Evolutionary conservation across 1,284 basidiomycete species (phyloP).

Genomic region (Pterula multifida): DNA sequence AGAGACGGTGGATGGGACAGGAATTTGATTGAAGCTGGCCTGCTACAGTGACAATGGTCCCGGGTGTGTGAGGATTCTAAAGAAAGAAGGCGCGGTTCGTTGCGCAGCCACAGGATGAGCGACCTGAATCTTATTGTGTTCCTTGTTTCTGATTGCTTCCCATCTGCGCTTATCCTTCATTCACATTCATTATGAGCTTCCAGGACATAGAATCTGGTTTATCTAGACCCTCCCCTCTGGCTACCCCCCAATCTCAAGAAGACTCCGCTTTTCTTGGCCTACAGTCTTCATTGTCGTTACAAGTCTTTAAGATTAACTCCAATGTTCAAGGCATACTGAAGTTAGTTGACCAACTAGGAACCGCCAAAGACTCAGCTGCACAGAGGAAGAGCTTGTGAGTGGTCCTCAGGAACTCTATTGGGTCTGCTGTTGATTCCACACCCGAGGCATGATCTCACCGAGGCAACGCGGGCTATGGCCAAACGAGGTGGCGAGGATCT

Average conservation of each 20-base stretch:
- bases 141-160: no score
- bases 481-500: slow-evolving; percentile 90
- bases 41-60: no score
- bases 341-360: slow-evolving; percentile 85
- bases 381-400: slow-evolving; percentile 74
- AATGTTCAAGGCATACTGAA: slow-evolving; percentile 94
- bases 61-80: no score
- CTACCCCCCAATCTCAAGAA: slow-evolving; percentile 41
- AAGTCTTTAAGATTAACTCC: slow-evolving; percentile 97
- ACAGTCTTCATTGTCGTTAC: slow-evolving; percentile 81
- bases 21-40: no score
- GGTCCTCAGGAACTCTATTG: not conserved
- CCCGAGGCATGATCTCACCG: slow-evolving; percentile 75
- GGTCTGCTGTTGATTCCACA: not conserved
- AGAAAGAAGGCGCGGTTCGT: no score
- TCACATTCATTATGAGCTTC: slow-evolving; percentile 49
- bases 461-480: slow-evolving; percentile 87
- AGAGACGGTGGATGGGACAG: no score
- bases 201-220: slow-evolving; percentile 66
- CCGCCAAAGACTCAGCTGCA: slow-evolving; percentile 59
- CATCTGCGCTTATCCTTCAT: not conserved
- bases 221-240: slow-evolving; percentile 26
- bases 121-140: no score
- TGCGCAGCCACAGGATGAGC: no score
- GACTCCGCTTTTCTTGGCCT: slow-evolving; percentile 67